Evolutionary conservation across 75 land plant genomes (phyloP).

Genomic region (Sequoiadendron giganteum): DNA sequence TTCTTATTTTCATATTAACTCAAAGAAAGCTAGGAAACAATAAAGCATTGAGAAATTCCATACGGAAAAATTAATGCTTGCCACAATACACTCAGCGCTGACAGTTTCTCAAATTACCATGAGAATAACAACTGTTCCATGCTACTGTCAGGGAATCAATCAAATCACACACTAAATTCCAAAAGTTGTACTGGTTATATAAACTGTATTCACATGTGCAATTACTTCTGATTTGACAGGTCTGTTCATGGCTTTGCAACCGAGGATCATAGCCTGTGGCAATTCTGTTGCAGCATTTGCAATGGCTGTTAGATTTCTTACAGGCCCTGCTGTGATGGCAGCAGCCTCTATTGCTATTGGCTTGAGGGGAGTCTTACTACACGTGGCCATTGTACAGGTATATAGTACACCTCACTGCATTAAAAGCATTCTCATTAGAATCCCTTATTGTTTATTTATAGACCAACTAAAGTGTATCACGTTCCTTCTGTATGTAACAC

Average conservation of each 20-base stretch:
- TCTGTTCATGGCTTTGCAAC: conserved; percentile 90
- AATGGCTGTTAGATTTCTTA: conserved; percentile 81
- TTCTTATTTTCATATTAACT: not conserved
- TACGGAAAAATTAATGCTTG: not conserved
- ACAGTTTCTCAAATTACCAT: not conserved
- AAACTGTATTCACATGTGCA: not conserved
- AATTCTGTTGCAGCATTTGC: conserved; percentile 60
- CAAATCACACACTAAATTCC: not conserved
- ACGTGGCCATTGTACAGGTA: conserved; percentile 90
- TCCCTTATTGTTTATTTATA: not conserved
- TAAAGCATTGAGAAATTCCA: not conserved
- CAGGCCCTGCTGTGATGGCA: conserved; percentile 92
- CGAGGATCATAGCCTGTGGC: conserved; percentile 81
- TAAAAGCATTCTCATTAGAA: conserved; percentile 2
- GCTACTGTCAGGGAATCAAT: conserved; percentile 6
- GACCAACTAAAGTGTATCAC: not conserved
- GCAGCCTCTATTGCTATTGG: conserved; percentile 80
- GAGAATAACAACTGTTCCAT: not conserved
- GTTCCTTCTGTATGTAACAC: not conserved
- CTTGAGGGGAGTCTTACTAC: conserved; percentile 63
- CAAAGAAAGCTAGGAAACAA: not conserved
- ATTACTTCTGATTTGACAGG: conserved; percentile 37
- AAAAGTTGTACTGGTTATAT: not conserved
- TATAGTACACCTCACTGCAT: not conserved
- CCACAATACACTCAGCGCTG: not conserved